Percentiles rank a stretch among this genome's conserved stretches.
phyloP scores from a whole-genome alignment of 2,329 filamentous ascomycete genomes.

The Trichoderma sp. region DNA sequence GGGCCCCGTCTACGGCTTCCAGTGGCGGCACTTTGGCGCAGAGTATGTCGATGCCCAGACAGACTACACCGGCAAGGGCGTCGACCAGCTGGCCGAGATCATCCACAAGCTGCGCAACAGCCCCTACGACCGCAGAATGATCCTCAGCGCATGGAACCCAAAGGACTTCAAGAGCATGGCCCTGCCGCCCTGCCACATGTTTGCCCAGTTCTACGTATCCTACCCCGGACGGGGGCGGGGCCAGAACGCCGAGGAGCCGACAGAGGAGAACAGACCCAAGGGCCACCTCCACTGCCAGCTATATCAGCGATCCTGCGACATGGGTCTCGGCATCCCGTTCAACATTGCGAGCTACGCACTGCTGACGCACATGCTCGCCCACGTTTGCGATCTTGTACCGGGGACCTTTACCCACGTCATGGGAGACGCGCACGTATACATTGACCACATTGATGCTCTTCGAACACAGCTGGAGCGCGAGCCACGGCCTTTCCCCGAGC shows the following conservation, averaged over 20 bases:
- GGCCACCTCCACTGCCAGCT: conserved; percentile 83
- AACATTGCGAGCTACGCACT: conserved; percentile 96
- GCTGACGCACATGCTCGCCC: conserved; percentile 91
- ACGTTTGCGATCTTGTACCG: conserved; percentile 79
- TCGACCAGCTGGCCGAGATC: conserved; percentile 92
- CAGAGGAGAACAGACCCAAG: conserved; percentile 45
- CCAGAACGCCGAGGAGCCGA: conserved; percentile 18
- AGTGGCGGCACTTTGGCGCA: conserved; percentile 98
- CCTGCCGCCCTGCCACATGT: conserved; percentile 94
- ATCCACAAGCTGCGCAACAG: conserved; percentile 79
- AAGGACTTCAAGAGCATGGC: conserved; percentile 85
- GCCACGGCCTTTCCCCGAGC: conserved; percentile 75
- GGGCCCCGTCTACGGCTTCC: conserved; percentile 95
- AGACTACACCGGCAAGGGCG: conserved; percentile 85
- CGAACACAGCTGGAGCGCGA: conserved; percentile 77
- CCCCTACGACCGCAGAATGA: conserved; percentile 87
- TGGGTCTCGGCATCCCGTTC: conserved; percentile 96
- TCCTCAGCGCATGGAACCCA: conserved; percentile 93
- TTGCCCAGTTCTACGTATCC: conserved; percentile 92
- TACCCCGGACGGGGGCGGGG: conserved; percentile 53
- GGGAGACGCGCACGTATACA: conserved; percentile 97
- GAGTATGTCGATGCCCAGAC: conserved; percentile 76
- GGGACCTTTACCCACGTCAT: conserved; percentile 92
- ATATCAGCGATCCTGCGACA: conserved; percentile 94
- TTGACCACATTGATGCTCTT: conserved; percentile 88